Percentiles rank a stretch among this genome's conserved stretches.
Evolutionary conservation across 2,329 filamentous ascomycete species (phyloP).

Genomic region (Penicillium freii): DNA sequence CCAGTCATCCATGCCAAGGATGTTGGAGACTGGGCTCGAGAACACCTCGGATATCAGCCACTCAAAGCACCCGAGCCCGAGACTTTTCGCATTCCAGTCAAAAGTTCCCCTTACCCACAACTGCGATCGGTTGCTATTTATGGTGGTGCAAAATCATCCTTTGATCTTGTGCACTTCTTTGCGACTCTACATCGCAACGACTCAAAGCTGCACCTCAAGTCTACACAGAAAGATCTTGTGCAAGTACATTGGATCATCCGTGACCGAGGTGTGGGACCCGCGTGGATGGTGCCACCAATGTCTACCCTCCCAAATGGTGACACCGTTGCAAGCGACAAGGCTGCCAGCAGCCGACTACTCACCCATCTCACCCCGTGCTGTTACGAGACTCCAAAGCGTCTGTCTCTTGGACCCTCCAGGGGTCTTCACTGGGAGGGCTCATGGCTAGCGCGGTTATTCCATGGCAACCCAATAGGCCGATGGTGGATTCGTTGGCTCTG

Average conservation of each 20-base stretch:
- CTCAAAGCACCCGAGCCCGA: background rate
- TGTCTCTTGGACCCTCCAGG: constrained; percentile 2
- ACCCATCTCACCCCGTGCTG: constrained; percentile 20
- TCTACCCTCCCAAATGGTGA: constrained; percentile 19
- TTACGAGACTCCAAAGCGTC: constrained; percentile 18
- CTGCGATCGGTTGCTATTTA: constrained; percentile 23
- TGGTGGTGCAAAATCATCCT: constrained; percentile 29
- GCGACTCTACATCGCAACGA: constrained; percentile 23
- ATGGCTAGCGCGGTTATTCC: constrained; percentile 20
- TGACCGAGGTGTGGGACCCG: constrained; percentile 19
- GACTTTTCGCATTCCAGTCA: background rate
- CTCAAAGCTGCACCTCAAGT: constrained; percentile 10
- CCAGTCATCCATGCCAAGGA: constrained; percentile 25
- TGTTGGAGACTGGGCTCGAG: constrained; percentile 23
- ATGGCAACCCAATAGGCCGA: constrained; percentile 25
- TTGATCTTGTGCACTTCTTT: constrained; percentile 29
- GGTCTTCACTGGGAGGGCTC: constrained; percentile 20
- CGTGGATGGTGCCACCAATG: constrained; percentile 27
- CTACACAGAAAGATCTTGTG: constrained; percentile 9
- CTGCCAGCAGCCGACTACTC: constrained; percentile 22
- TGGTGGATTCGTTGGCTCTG: constrained; percentile 20
- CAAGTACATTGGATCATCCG: constrained; percentile 29
- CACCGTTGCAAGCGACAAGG: constrained; percentile 23
- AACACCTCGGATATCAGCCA: constrained; percentile 24
- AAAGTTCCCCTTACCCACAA: background rate